These are phyloP conservation scores for Suillus lakei DNA, from an alignment of 768 basidiomycete species.

Conservation along the genomic window DNA sequence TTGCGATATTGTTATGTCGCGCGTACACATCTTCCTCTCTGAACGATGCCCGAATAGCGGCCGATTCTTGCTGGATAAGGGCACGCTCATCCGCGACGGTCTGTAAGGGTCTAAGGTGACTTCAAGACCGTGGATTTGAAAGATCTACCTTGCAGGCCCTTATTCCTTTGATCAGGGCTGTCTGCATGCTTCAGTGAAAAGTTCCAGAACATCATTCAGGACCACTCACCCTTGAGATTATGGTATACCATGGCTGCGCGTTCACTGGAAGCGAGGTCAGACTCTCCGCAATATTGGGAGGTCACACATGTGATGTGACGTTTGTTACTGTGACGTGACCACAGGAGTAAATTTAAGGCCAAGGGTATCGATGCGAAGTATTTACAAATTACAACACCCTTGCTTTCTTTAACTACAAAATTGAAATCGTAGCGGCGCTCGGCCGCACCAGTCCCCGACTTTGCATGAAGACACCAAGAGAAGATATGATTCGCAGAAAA, in stretches of 20 bases:
- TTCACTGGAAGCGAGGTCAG: not conserved
- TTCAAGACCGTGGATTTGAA: conserved; percentile 22
- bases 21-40: conserved; percentile 95
- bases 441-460: no score
- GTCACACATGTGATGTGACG: not conserved
- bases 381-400: not conserved
- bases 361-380: not conserved
- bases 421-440: no score
- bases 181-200: conserved; percentile 28
- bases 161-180: conserved; percentile 98
- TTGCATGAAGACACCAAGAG: no score
- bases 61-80: conserved; percentile 96
- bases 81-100: conserved; percentile 98
- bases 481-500: no score
- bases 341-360: not conserved
- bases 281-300: not conserved
- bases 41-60: conserved; percentile 95
- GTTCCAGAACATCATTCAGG: conserved; percentile 5
- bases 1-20: conserved; percentile 96
- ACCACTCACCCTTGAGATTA: conserved; percentile 77
- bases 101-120: conserved; percentile 46
- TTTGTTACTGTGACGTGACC: not conserved
- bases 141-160: conserved; percentile 87
- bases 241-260: conserved; percentile 69
- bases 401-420: not conserved